A percentile compares a stretch with the other conserved stretches of the same genome.
Evolutionary conservation across 306 rosid genomes (phyloP).

Genomic region (Biancaea sappan): DNA sequence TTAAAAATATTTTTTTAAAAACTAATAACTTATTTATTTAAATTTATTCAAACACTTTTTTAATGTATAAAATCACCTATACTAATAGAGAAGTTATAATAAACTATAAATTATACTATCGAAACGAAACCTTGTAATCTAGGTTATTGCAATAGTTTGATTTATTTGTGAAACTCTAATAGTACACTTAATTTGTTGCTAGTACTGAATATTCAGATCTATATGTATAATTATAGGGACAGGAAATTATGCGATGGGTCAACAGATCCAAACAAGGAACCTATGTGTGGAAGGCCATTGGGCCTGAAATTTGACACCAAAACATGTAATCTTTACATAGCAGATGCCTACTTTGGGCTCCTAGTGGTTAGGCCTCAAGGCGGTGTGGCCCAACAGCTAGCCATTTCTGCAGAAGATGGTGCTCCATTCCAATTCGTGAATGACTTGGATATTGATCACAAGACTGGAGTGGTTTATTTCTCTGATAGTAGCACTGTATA

Average conservation of each 20-base stretch:
- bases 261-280: slow-evolving; percentile 33
- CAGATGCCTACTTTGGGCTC: slow-evolving; percentile 59
- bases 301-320: slow-evolving; percentile 32
- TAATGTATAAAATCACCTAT: too few species aligned
- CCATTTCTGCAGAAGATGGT: slow-evolving; percentile 41
- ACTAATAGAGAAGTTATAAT: too few species aligned
- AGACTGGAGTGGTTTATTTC: slow-evolving; percentile 49
- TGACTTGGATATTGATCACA: slow-evolving; percentile 48
- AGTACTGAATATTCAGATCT: not conserved
- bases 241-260: slow-evolving; percentile 49
- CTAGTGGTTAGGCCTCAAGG: slow-evolving; percentile 40
- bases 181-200: not conserved
- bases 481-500: slow-evolving; percentile 50
- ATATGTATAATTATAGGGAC: slow-evolving; percentile 26
- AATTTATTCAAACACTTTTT: too few species aligned
- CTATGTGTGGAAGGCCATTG: slow-evolving; percentile 58
- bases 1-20: too few species aligned
- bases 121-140: too few species aligned
- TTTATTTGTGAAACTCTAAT: not conserved
- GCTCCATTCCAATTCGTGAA: slow-evolving; percentile 48
- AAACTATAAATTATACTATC: too few species aligned
- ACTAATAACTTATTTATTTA: too few species aligned
- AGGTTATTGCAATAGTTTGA: slow-evolving; percentile 30
- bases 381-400: slow-evolving; percentile 42
- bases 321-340: slow-evolving; percentile 28